Percentiles rank a stretch among this genome's conserved stretches.
phyloP scores from a whole-genome alignment of 2,329 filamentous ascomycete species.

The Ophiostoma piceae region DNA sequence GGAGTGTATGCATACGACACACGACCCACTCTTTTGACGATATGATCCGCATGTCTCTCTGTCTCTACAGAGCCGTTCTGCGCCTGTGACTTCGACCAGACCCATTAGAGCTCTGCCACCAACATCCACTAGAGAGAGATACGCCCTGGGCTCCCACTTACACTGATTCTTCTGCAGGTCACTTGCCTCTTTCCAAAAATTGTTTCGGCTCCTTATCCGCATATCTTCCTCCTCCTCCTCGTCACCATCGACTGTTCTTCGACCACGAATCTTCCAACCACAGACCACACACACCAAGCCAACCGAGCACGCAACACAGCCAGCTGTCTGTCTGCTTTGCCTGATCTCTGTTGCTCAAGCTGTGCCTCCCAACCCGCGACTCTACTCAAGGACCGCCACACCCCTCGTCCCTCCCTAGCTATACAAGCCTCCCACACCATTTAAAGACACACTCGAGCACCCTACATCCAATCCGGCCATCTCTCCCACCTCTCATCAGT shows the following conservation, averaged over 20 bases:
- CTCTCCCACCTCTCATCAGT: not conserved
- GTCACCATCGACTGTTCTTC: not conserved
- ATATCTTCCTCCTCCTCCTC: not conserved
- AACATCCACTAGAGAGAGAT: not conserved
- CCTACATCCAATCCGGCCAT: not conserved
- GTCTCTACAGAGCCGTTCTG: not conserved
- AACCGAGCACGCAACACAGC: not conserved
- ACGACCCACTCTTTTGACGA: not conserved
- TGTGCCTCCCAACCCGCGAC: not conserved
- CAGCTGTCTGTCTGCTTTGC: not conserved
- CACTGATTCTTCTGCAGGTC: slow-evolving; percentile 13
- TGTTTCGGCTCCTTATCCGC: not conserved
- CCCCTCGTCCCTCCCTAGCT: not conserved
- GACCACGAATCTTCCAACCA: not conserved
- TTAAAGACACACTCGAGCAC: not conserved
- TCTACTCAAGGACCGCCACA: not conserved
- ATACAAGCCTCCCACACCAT: not conserved
- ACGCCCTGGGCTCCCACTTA: not conserved
- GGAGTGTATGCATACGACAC: not conserved
- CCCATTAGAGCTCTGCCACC: not conserved
- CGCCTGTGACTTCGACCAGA: not conserved
- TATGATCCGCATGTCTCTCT: not conserved
- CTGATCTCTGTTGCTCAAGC: not conserved
- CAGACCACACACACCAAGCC: not conserved
- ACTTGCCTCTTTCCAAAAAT: slow-evolving; percentile 6